Base-by-base conservation (phyloP, 208 protist genomes). In the Trypanosoma grayi region DNA sequence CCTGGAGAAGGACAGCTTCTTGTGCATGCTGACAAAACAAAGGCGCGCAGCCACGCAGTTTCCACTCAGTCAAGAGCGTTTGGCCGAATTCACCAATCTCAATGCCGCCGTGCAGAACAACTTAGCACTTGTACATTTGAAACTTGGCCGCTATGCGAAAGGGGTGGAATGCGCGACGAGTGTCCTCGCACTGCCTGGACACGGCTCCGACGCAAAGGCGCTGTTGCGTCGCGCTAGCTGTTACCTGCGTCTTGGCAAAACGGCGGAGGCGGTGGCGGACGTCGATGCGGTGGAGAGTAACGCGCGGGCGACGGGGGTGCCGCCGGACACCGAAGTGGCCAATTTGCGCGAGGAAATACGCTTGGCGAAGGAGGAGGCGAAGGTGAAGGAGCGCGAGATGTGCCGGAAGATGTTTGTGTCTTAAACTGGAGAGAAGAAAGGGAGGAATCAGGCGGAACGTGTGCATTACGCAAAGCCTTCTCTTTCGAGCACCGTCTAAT, bases 331-430 rank as follows among this genome's bases (percentile, higher is more conserved):
- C 14, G 61, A 37, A 13, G 61, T 61, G 14, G 47, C 18, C 22
- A 44, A 57, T n/a, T 36, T 85, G 16, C 53, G 44, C 13, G 39
- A 33, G 24, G 28, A 55, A 7, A 68, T 81, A 18, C 40, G 33
- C 24, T 11, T 30, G n/a, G 68, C 57, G 11, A 56, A 47, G 33
- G 66, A 66, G 31, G 51, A 66, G 50, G 45, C 27, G 22, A 40
- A 43, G 0, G 37, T 45, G 40, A 61, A 57, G 40, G 66, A 87
- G 45, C 76, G 73, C 43, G 70, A 72, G 33, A 84, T 86, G 78
- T 82, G 66, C 53, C 54, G 60, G 37, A 80, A 71, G 31, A 92
- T 92, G 85, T 92, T 92, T 53, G 13, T 62, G 14, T 70, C 34
- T n/a, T 47, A 53, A 24, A 20, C 43, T 16, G 8, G 18, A 25